phyloP scores from a whole-genome alignment of 2,329 filamentous ascomycete species.

The Lachnellula suecica region DNA sequence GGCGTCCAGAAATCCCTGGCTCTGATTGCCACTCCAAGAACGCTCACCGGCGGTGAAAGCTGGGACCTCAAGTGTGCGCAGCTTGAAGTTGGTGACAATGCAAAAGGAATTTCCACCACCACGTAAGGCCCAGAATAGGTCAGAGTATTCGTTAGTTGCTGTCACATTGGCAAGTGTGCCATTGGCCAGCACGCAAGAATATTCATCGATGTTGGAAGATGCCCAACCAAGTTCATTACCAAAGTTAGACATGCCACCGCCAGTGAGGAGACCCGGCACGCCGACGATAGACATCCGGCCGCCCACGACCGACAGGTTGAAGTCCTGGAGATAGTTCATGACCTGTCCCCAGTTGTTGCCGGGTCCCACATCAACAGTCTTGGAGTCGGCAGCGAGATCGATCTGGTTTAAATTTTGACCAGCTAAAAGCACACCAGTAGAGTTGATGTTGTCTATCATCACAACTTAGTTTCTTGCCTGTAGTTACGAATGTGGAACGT shows the following conservation, averaged over 20 bases:
- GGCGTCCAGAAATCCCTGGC: constrained; percentile 9
- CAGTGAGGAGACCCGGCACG: constrained; percentile 38
- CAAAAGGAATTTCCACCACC: constrained; percentile 59
- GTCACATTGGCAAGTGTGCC: constrained; percentile 44
- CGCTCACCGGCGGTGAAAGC: constrained; percentile 7
- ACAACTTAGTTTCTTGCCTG: too few species aligned
- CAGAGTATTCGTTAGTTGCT: constrained; percentile 41
- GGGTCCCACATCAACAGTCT: constrained; percentile 33
- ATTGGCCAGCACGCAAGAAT: constrained; percentile 39
- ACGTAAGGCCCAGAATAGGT: constrained; percentile 53
- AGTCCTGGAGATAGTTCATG: constrained; percentile 34
- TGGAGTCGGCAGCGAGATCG: constrained; percentile 25
- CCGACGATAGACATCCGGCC: constrained; percentile 38
- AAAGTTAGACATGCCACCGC: constrained; percentile 31
- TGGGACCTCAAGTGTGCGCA: constrained; percentile 17
- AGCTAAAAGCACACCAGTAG: constrained; percentile 48
- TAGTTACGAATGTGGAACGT: too few species aligned
- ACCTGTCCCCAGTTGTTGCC: constrained; percentile 39
- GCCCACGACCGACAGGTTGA: constrained; percentile 34
- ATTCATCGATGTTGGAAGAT: constrained; percentile 19
- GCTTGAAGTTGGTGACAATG: constrained; percentile 45
- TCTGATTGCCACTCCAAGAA: constrained; percentile 6
- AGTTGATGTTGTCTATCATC: constrained; percentile 48
- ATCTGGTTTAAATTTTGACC: constrained; percentile 32
- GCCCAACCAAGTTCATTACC: constrained; percentile 21